phyloP scores from a whole-genome alignment of 2,329 filamentous ascomycete species.

The Apiospora marii region DNA sequence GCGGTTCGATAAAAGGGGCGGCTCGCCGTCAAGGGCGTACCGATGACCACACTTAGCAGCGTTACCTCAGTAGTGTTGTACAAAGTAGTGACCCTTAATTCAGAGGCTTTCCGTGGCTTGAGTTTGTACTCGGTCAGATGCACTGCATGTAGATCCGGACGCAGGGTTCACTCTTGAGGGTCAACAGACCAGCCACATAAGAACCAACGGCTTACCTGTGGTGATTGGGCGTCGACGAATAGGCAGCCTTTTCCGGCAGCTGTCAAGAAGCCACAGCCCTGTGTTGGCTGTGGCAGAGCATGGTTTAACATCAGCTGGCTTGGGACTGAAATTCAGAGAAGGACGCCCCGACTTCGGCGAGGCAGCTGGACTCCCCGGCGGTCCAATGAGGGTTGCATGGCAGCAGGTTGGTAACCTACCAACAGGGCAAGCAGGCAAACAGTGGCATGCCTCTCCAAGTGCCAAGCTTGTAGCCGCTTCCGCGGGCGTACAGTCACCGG shows the following conservation, averaged over 20 bases:
- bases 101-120: neutral
- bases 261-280: neutral
- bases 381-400: neutral
- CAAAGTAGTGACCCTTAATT: neutral
- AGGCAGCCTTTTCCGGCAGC: neutral
- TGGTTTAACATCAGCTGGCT: neutral
- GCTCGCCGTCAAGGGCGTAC: neutral
- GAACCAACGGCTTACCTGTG: neutral
- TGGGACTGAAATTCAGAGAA: neutral
- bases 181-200: constrained; percentile 6
- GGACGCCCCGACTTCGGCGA: neutral
- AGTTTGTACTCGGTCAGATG: constrained; percentile 13
- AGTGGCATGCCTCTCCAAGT: neutral
- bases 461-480: neutral
- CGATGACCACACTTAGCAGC: constrained; percentile 2
- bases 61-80: neutral
- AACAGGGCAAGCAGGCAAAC: neutral
- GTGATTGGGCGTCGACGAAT: neutral
- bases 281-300: neutral
- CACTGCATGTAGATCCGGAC: neutral
- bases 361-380: neutral
- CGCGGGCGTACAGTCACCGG: constrained; percentile 3
- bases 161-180: neutral
- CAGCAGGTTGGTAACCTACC: neutral
- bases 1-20: neutral